Base-by-base conservation (phyloP, 768 basidiomycete species). In the Boletales sp. region DNA sequence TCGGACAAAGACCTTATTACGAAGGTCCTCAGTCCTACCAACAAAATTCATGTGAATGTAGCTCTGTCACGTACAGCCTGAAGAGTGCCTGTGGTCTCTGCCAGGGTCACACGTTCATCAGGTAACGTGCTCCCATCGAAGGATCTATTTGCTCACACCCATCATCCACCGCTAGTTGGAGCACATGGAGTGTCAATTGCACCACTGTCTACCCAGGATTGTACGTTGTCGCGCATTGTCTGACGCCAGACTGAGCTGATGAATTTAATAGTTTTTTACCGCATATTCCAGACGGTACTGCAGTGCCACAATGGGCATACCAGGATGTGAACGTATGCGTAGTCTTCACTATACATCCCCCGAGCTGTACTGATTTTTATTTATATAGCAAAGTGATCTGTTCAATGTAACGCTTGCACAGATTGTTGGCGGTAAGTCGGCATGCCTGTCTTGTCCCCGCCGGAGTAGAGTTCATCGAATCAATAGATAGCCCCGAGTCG, bases 281-380 rank as follows among this genome's bases (percentile, higher is more conserved):
- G 14, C 57, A 64, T n/a, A 64, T 85, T 42, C 83, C 84, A 3
- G 50, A 57, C 0, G 75, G 74, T 10, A 71, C 78, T 3, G 66
- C 70, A 10, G 72, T 85, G 18, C 84, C 83, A 9, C 74, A 74
- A 10, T 86, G 84, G 84, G 83, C 83, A 12, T 86, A 77, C 52
- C 65, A 79, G 30, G 75, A 82, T 49, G 76, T 84, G 18, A 63
- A 70, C 58, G 75, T 76, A 58, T 41, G 76, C 36, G 31, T 38
- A 61, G 55, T 36, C 21, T 21, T 12, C 11, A 17, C 30, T 8
- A 0, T 2, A 8, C 12, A 12, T 51, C 9, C 21, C 15, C n/a
- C 17, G n/a, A 33, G 46, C 31, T 52, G 21, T 54, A 7, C 38
- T 60, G 32, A 55, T 14, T 4, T 2, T 42, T 33, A 21, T 33